phyloP scores from a whole-genome alignment of 352 stramenopile genomes.

The Globisporangium middletonii region DNA sequence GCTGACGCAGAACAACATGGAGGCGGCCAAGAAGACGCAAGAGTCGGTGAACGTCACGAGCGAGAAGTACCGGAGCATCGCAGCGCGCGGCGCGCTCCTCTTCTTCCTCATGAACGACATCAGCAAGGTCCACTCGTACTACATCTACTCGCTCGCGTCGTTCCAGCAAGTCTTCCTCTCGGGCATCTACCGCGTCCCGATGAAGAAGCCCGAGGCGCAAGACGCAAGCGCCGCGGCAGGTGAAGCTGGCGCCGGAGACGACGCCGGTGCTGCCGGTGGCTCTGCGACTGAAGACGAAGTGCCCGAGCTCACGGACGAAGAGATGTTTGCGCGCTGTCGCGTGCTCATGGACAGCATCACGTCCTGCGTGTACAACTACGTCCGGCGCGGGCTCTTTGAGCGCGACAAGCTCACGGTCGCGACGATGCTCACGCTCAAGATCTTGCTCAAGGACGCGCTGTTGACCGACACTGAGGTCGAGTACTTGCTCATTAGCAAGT shows the following conservation, averaged over 20 bases:
- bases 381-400: constrained; percentile 93
- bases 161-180: constrained; percentile 96
- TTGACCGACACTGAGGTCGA: constrained; percentile 87
- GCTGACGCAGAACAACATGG: constrained; percentile 90
- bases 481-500: constrained; percentile 86
- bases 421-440: constrained; percentile 93
- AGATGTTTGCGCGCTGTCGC: constrained; percentile 75
- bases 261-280: constrained; percentile 4
- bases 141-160: constrained; percentile 95
- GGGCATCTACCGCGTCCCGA: constrained; percentile 89
- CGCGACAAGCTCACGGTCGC: constrained; percentile 94
- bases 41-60: constrained; percentile 91
- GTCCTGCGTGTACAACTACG: constrained; percentile 94
- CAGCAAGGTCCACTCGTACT: constrained; percentile 96
- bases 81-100: constrained; percentile 88
- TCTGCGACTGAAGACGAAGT: constrained; percentile 1
- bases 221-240: constrained; percentile 8
- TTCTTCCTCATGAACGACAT: constrained; percentile 98
- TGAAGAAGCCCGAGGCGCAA: constrained; percentile 27
- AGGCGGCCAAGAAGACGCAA: constrained; percentile 90
- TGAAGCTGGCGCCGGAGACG: constrained; percentile 9
- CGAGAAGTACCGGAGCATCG: constrained; percentile 94
- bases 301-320: constrained; percentile 86
- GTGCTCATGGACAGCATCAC: constrained; percentile 93
- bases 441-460: constrained; percentile 87